Percentiles rank a stretch among this genome's conserved stretches.
phyloP scores from a whole-genome alignment of 345 rosid species.

The Cardamine resedifolia region DNA sequence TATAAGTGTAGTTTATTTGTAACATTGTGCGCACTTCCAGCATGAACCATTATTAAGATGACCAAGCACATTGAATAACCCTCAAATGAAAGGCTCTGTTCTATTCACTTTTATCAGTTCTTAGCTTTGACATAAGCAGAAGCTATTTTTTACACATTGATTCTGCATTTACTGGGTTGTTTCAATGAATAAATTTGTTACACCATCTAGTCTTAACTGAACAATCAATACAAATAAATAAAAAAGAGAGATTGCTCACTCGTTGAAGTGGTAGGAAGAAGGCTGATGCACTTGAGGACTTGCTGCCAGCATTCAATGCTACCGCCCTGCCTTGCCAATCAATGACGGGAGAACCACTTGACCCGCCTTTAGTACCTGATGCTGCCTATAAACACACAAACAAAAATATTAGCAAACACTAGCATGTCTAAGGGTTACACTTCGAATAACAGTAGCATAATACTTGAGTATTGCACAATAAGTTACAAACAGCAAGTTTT shows the following conservation, averaged over 20 bases:
- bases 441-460: background rate
- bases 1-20: background rate
- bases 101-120: background rate
- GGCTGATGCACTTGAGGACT: slow-evolving; percentile 84
- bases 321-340: slow-evolving; percentile 96
- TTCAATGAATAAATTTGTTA: slow-evolving; percentile 5
- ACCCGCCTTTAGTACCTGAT: slow-evolving; percentile 95
- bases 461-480: slow-evolving; percentile 4
- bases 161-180: background rate
- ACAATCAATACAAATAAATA: background rate
- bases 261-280: slow-evolving; percentile 87
- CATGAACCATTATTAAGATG: background rate
- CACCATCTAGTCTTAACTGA: slow-evolving; percentile 13
- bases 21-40: background rate
- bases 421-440: background rate
- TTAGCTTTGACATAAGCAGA: slow-evolving; percentile 10
- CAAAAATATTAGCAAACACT: slow-evolving; percentile 5
- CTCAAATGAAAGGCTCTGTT: slow-evolving; percentile 2
- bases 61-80: slow-evolving; percentile 8
- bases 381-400: slow-evolving; percentile 68
- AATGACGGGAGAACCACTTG: slow-evolving; percentile 98
- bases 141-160: background rate
- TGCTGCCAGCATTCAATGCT: slow-evolving; percentile 97
- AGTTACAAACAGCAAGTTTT: slow-evolving; percentile 13
- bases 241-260: slow-evolving; percentile 44